Evolutionary conservation across 2,329 filamentous ascomycete species (phyloP), one percentile per base, ranked within the genome.

Genomic region (Sclerotiophoma versabilis): DNA sequence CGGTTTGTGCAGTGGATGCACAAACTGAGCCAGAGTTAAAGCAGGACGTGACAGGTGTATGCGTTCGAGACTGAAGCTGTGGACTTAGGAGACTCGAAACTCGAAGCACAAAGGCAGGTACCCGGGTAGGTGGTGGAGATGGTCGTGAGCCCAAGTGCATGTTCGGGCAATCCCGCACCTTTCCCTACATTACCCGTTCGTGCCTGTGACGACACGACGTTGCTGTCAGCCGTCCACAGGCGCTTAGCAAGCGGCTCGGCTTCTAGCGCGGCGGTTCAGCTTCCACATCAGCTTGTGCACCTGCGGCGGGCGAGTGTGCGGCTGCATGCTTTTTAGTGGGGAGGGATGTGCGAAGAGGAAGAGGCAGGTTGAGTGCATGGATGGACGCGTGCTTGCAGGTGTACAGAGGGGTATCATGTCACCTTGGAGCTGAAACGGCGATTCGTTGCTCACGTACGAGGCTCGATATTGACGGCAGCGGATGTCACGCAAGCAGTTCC

Each of bases 301-400:
- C 17, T 49, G 38, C 32, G 4, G 38, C 27, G 25, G 45, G 29
- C 34, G 30, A 34, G 36, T 39, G n/a, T 47, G 58, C 47, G 25
- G 41, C 58, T 52, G 60, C 55, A 49, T 61, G 39, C 58, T 62
- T 62, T 57, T 57, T 22, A 23, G 15, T 25, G 46, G 27, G 23
- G 29, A 25, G 23, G 23, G 36, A 22, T 42, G 26, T 26, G 2
- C n/a, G 3, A 19, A 39, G 41, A 44, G 32, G 15, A 23, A 30
- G 12, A 38, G 12, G 19, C n/a, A 17, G 34, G 34, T 46, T 34
- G 38, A 25, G 25, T 23, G 36, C 34, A 20, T 23, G 29, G 29
- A 33, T 33, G 11, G 15, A 45, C 19, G 48, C 39, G 32, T 37
- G 38, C 48, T 45, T 39, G 48, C 49, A 41, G 42, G 15, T 27